These are phyloP conservation scores for Macroventuria anomochaeta DNA, from an alignment of 2,329 filamentous ascomycete species.

Conservation along the genomic window DNA sequence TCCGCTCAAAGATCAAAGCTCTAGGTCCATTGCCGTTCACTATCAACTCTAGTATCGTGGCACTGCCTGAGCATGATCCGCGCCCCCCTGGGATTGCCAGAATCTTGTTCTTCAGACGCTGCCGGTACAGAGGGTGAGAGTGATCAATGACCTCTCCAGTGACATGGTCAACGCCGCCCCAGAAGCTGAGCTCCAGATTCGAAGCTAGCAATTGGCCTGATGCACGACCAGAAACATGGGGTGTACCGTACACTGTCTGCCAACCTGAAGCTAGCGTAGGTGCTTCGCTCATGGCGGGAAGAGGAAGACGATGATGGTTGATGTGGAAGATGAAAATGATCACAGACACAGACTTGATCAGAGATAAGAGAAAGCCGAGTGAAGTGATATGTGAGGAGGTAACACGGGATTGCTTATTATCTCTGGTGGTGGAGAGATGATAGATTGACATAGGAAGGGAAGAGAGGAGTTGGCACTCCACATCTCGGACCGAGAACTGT, in stretches of 20 bases:
- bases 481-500: background rate
- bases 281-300: background rate
- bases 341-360: too few species aligned
- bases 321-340: too few species aligned
- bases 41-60: conserved; percentile 55
- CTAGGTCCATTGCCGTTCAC: conserved; percentile 49
- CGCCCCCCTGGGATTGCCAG: conserved; percentile 56
- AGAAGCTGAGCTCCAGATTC: conserved; percentile 52
- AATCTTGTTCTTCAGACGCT: conserved; percentile 41
- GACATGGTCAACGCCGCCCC: conserved; percentile 53
- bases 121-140: conserved; percentile 52
- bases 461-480: background rate
- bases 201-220: conserved; percentile 10
- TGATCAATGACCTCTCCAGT: conserved; percentile 54
- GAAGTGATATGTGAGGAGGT: too few species aligned
- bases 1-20: conserved; percentile 52
- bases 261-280: background rate
- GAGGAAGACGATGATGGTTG: too few species aligned
- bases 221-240: conserved; percentile 5
- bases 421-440: background rate
- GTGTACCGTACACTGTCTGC: conserved; percentile 1
- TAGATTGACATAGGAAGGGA: too few species aligned
- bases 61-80: conserved; percentile 57
- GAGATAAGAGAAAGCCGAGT: too few species aligned
- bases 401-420: too few species aligned